Evolutionary conservation across 768 basidiomycete genomes (phyloP), one percentile per base, ranked within the genome.

Genomic region (Auricularia heimuer): DNA sequence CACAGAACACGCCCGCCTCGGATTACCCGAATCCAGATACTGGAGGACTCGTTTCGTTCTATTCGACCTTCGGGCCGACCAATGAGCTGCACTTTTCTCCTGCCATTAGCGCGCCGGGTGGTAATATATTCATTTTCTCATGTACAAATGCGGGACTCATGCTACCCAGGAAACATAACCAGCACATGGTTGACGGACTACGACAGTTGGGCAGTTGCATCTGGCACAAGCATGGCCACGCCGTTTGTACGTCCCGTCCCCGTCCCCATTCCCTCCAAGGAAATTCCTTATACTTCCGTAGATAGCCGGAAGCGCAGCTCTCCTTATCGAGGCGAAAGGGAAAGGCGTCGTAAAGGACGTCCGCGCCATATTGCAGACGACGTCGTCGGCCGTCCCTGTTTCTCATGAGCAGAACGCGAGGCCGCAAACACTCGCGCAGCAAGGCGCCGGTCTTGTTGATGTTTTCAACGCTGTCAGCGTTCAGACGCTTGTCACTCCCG

Each of bases 381-480:
- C 64, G 8, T 12, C 54, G 11, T 11, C 4, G 56, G 14, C 58
- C 21, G 37, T 64, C 8, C 39, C 39, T 42, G 39, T 42, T 7
- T 42, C 39, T 42, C 39, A 42, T 14, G 56, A 24, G 12, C 33
- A 64, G 24, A 45, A 45, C 37, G 54, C 64, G 8, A 11, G 2
- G 8, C 8, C 34, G 34, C 54, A 39, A 33, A 60, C 39, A 4
- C 54, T 61, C 39, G 56, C 64, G 4, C 54, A 56, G 29, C 54
- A 58, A 21, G 64, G 64, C 24, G 64, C 64, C 10, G 64, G 64
- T 8, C 36, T 65, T 4, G n/a, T 62, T 18, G 62, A 65, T 42
- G 60, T 51, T 3, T 65, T 72, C 65, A 69, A 73, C 34, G 75
- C 77, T 3, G 68, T 77, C 58, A 67, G 71, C 44, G 67, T 69